A percentile compares a stretch with the other conserved stretches of the same genome.
These are phyloP conservation scores for Knufia fluminis DNA, from an alignment of 2,329 filamentous ascomycete genomes.

Conservation along the genomic window DNA sequence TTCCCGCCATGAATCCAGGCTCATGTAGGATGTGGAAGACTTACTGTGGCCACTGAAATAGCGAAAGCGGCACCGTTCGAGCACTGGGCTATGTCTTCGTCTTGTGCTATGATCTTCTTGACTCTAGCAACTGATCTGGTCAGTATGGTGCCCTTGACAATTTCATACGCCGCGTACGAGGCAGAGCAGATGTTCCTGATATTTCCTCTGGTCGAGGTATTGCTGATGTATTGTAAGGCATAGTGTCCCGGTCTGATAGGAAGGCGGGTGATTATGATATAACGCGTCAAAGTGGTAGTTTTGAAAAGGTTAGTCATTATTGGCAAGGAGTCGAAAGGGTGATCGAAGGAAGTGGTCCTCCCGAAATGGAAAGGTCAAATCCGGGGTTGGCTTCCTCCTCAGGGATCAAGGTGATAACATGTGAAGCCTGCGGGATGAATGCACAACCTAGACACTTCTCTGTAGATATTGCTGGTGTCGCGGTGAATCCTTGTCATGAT, in stretches of 20 bases:
- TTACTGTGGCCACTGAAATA: slow-evolving; percentile 78
- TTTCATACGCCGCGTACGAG: slow-evolving; percentile 49
- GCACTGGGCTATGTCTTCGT: slow-evolving; percentile 75
- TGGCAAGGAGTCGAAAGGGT: too few species aligned
- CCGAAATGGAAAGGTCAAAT: slow-evolving; percentile 18
- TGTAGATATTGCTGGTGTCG: background rate
- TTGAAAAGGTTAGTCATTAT: too few species aligned
- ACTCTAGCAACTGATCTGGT: slow-evolving; percentile 67
- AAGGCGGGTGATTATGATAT: too few species aligned
- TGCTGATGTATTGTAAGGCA: slow-evolving; percentile 85
- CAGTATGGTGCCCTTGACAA: slow-evolving; percentile 10
- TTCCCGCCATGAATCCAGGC: background rate
- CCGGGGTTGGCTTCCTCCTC: background rate
- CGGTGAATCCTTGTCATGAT: background rate
- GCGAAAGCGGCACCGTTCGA: slow-evolving; percentile 92
- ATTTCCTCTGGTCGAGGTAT: slow-evolving; percentile 73
- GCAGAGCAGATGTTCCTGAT: slow-evolving; percentile 75
- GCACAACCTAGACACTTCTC: background rate
- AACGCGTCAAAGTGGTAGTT: background rate
- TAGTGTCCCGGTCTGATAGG: too few species aligned
- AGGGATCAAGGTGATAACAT: background rate
- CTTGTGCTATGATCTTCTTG: slow-evolving; percentile 86
- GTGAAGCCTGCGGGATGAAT: background rate
- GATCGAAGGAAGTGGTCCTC: slow-evolving; percentile 14
- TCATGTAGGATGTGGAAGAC: slow-evolving; percentile 21